Conservation (phyloP, 148 eudicot species). For the Fagopyrum tataricum region DNA sequence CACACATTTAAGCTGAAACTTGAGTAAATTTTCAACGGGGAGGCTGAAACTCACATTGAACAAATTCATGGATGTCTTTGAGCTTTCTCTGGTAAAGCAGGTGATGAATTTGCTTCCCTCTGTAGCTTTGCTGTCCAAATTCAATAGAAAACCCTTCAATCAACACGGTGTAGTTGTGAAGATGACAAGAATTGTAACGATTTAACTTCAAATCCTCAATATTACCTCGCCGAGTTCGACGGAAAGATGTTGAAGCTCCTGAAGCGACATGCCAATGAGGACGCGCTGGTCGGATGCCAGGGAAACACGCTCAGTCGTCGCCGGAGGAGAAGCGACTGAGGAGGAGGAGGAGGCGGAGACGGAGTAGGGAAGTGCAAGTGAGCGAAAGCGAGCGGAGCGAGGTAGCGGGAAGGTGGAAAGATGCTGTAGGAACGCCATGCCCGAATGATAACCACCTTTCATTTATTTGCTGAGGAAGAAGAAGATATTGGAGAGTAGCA, state of each 20-base stretch:
- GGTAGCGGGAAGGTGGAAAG: conserved; percentile 36
- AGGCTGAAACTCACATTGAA: conserved; percentile 41
- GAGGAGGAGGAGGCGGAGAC: conserved; percentile 13
- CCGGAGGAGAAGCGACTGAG: conserved; percentile 16
- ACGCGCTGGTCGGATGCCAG: conserved; percentile 34
- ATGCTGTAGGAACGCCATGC: conserved; percentile 60
- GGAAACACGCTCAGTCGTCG: conserved; percentile 17
- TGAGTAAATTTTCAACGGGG: background rate
- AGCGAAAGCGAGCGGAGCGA: conserved; percentile 45
- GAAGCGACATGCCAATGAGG: conserved; percentile 88
- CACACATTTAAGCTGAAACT: background rate
- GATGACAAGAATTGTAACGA: background rate
- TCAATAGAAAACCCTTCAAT: background rate
- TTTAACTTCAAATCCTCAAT: background rate
- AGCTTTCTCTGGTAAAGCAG: conserved; percentile 79
- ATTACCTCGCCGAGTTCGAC: conserved; percentile 71
- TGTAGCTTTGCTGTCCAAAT: conserved; percentile 49
- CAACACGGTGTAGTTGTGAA: background rate
- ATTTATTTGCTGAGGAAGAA: conserved; percentile 1
- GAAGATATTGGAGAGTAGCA: background rate
- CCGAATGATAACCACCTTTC: conserved; percentile 8
- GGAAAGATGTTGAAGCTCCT: conserved; percentile 79
- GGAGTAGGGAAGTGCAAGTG: conserved; percentile 23
- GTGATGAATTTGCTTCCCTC: conserved; percentile 94
- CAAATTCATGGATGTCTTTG: conserved; percentile 69